These are phyloP conservation scores for Cyberlindnera amylophila DNA, from an alignment of 805 yeast genomes.

Conservation along the genomic window DNA sequence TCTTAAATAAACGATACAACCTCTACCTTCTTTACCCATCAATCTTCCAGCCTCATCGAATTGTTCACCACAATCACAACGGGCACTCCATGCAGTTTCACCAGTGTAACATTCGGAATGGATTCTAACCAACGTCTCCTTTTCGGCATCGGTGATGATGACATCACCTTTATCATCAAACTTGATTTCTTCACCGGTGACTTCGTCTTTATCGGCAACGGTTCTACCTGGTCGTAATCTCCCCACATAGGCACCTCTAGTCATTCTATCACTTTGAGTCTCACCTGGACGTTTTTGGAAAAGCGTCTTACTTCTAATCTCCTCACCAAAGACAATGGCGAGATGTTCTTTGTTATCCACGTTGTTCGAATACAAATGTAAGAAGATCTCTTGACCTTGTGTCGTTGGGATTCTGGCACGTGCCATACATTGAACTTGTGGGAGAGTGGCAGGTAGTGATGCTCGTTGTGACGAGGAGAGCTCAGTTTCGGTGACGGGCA, in stretches of 20 bases:
- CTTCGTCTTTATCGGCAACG: slow-evolving; percentile 59
- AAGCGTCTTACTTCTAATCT: slow-evolving; percentile 72
- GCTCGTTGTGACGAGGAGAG: slow-evolving; percentile 28
- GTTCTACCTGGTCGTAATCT: slow-evolving; percentile 81
- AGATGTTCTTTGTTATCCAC: slow-evolving; percentile 90
- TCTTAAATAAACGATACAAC: slow-evolving; percentile 91
- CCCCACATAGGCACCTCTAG: slow-evolving; percentile 97
- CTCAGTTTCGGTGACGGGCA: slow-evolving; percentile 22
- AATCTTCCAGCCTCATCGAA: slow-evolving; percentile 95
- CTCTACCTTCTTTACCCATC: slow-evolving; percentile 84
- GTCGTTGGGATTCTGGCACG: slow-evolving; percentile 97
- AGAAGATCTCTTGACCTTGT: slow-evolving; percentile 87
- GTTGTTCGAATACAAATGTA: slow-evolving; percentile 84
- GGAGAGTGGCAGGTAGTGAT: slow-evolving; percentile 54
- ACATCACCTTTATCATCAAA: slow-evolving; percentile 41
- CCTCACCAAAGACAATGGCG: slow-evolving; percentile 95
- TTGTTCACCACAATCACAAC: slow-evolving; percentile 99
- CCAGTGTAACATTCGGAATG: slow-evolving; percentile 99
- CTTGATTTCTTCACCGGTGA: slow-evolving; percentile 33
- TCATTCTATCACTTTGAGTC: slow-evolving; percentile 90
- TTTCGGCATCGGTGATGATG: slow-evolving; percentile 25
- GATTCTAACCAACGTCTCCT: slow-evolving; percentile 72
- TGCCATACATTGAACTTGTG: slow-evolving; percentile 81
- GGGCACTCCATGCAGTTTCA: slow-evolving; percentile 98
- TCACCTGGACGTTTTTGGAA: slow-evolving; percentile 63